Percentiles rank a stretch among this genome's conserved stretches.
phyloP scores from a whole-genome alignment of 2,329 filamentous ascomycete species.

The Aspergillus vadensis region DNA sequence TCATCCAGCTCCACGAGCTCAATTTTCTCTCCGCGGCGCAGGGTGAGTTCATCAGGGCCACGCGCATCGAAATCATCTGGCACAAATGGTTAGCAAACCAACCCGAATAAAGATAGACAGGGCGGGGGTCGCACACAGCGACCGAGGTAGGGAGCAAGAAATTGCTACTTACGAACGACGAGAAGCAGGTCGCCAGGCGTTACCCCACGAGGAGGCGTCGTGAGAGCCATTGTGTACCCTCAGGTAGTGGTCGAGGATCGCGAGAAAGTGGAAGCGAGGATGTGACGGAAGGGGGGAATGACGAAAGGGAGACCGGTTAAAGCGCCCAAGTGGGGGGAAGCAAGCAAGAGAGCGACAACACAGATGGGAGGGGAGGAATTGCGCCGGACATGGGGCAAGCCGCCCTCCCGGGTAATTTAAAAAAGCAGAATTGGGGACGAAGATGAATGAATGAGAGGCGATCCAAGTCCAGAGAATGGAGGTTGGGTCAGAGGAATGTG shows the following conservation, averaged over 20 bases:
- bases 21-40: slow-evolving; percentile 72
- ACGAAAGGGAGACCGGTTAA: slow-evolving; percentile 13
- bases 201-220: slow-evolving; percentile 39
- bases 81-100: slow-evolving; percentile 10
- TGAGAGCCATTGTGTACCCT: slow-evolving; percentile 34
- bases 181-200: slow-evolving; percentile 47
- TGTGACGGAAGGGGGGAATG: slow-evolving; percentile 17
- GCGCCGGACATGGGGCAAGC: slow-evolving; percentile 35
- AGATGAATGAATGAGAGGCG: background rate
- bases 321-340: slow-evolving; percentile 15
- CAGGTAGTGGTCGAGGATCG: background rate
- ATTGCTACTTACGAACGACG: slow-evolving; percentile 47
- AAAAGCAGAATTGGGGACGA: slow-evolving; percentile 5
- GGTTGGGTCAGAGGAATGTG: background rate
- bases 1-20: slow-evolving; percentile 66
- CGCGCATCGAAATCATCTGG: slow-evolving; percentile 89
- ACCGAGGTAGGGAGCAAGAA: background rate
- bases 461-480: slow-evolving; percentile 1
- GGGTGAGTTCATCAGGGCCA: slow-evolving; percentile 87
- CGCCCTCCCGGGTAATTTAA: slow-evolving; percentile 25
- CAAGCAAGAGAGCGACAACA: slow-evolving; percentile 8
- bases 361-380: slow-evolving; percentile 21
- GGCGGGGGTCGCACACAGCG: slow-evolving; percentile 12
- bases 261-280: slow-evolving; percentile 9
- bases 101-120: background rate